Evolutionary conservation across 2,329 filamentous ascomycete genomes (phyloP).

Genomic region (Fusarium compactum): DNA sequence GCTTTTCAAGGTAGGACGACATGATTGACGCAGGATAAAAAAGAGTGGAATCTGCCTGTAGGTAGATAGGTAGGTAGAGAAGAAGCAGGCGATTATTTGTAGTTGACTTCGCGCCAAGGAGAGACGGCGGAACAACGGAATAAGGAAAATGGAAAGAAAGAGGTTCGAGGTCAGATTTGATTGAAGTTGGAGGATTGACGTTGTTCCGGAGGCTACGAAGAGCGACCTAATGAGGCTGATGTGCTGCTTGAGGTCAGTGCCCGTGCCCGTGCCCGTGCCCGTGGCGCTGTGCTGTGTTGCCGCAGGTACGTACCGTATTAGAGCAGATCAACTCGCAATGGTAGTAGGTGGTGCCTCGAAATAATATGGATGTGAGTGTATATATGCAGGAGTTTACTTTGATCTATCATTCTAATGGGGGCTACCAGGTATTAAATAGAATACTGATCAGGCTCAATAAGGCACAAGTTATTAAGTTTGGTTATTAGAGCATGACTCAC

Average conservation of each 20-base stretch:
- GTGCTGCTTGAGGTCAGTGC: conserved; percentile 6
- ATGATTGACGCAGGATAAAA: conserved; percentile 57
- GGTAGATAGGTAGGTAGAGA: conserved; percentile 2
- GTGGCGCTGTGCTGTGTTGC: conserved; percentile 30
- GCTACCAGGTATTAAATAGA: neutral
- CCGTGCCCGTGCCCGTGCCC: neutral
- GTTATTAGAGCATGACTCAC: neutral
- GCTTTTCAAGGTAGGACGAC: conserved; percentile 73
- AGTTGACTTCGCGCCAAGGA: conserved; percentile 19
- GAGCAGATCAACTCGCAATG: neutral
- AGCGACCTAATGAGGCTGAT: conserved; percentile 39
- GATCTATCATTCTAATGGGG: neutral
- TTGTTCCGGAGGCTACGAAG: conserved; percentile 38
- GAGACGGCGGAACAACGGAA: conserved; percentile 29
- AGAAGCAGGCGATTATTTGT: neutral
- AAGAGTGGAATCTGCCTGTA: conserved; percentile 9
- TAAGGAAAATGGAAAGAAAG: conserved; percentile 16
- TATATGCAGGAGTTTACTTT: neutral
- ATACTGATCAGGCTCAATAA: conserved; percentile 1
- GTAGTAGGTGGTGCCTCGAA: too few species aligned
- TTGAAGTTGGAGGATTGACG: conserved; percentile 30
- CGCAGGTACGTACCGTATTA: neutral
- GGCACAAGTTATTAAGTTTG: neutral
- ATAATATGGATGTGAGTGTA: neutral
- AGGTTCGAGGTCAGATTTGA: conserved; percentile 33